Percentiles rank a stretch among this genome's conserved stretches.
phyloP scores from a whole-genome alignment of 1,284 basidiomycete species.

The Chondrostereum purpureum region DNA sequence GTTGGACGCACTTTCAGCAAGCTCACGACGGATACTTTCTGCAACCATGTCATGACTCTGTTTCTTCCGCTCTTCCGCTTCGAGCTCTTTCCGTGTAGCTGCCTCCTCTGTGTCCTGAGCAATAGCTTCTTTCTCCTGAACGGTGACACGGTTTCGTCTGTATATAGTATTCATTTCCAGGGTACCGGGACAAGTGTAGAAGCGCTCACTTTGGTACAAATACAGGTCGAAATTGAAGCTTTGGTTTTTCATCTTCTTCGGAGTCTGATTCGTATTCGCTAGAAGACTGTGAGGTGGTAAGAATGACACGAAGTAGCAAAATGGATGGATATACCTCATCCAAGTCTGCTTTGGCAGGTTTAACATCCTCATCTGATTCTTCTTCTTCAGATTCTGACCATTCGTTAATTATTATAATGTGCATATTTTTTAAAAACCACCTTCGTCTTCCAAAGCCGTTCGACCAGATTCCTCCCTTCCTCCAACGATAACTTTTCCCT shows the following conservation, averaged over 20 bases:
- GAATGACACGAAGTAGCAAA: constrained; percentile 5
- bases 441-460: constrained; percentile 42
- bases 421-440: constrained; percentile 18
- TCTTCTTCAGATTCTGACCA: constrained; percentile 31
- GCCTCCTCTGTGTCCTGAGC: constrained; percentile 68
- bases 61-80: constrained; percentile 69
- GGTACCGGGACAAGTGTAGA: constrained; percentile 1
- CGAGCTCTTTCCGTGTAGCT: constrained; percentile 51
- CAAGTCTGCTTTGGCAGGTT: constrained; percentile 28
- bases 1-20: constrained; percentile 71
- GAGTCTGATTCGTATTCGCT: constrained; percentile 74
- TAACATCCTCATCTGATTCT: constrained; percentile 39
- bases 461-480: constrained; percentile 68
- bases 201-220: constrained; percentile 81
- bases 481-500: constrained; percentile 71
- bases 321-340: constrained; percentile 33
- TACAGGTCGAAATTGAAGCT: constrained; percentile 75
- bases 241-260: constrained; percentile 58
- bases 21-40: constrained; percentile 77
- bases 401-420: constrained; percentile 1
- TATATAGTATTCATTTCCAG: neutral
- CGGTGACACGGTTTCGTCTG: constrained; percentile 69
- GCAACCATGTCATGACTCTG: constrained; percentile 84
- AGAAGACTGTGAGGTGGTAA: constrained; percentile 36
- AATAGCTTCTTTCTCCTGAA: constrained; percentile 57